Evolutionary conservation across 306 rosid genomes (phyloP).

Genomic region (Sicyos edulis): DNA sequence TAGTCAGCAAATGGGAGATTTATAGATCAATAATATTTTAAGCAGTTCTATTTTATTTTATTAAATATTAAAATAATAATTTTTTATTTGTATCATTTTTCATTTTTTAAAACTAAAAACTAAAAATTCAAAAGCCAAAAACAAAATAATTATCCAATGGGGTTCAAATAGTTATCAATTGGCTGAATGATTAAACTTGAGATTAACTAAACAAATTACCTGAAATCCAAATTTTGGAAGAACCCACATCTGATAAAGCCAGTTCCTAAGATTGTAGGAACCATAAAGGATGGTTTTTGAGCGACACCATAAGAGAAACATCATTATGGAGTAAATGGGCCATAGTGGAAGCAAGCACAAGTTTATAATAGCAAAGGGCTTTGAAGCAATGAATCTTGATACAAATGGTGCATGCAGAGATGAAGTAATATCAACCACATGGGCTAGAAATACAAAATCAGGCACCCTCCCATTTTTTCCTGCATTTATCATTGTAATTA

Average conservation of each 20-base stretch:
- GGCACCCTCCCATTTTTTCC: constrained; percentile 49
- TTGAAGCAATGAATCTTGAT: constrained; percentile 45
- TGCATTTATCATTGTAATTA: constrained; percentile 26
- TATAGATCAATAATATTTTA: no score
- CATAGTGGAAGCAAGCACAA: constrained; percentile 35
- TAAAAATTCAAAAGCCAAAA: no score
- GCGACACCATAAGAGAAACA: constrained; percentile 71
- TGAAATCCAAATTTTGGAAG: constrained; percentile 86
- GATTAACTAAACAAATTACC: constrained; percentile 31
- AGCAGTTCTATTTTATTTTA: no score
- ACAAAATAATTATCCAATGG: no score
- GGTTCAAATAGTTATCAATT: no score
- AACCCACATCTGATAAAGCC: constrained; percentile 82
- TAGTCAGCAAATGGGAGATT: no score
- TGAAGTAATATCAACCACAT: constrained; percentile 70
- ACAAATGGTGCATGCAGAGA: constrained; percentile 49
- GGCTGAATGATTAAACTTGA: background rate
- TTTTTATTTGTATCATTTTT: no score
- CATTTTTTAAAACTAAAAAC: no score
- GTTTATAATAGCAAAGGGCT: constrained; percentile 48
- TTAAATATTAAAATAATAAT: no score
- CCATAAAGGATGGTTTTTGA: constrained; percentile 52
- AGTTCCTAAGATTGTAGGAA: constrained; percentile 54
- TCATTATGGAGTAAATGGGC: constrained; percentile 26
- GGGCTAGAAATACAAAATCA: constrained; percentile 83